These are phyloP conservation scores for Populus tomentosa DNA, from an alignment of 441 rosid genomes.

Conservation along the genomic window DNA sequence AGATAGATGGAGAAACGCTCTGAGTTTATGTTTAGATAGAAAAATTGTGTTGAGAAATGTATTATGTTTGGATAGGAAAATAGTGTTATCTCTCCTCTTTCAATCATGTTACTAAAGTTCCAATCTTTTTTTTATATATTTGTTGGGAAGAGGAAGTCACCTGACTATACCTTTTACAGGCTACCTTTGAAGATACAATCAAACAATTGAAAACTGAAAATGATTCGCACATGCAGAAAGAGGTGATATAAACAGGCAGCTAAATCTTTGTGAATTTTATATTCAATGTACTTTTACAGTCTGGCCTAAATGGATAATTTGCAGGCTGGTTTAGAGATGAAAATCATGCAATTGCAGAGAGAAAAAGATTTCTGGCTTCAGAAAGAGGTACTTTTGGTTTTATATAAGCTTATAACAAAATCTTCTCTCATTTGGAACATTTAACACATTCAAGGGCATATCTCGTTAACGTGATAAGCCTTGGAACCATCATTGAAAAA, in stretches of 20 bases:
- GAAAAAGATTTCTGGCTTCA: constrained; percentile 39
- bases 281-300: neutral
- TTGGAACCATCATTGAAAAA: constrained; percentile 2
- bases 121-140: neutral
- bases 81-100: neutral
- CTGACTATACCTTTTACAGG: constrained; percentile 28
- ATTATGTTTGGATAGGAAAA: neutral
- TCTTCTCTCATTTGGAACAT: neutral
- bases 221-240: constrained; percentile 22
- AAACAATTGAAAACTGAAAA: constrained; percentile 27
- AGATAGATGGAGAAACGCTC: neutral
- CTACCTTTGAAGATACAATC: constrained; percentile 32
- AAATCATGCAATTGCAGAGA: constrained; percentile 26
- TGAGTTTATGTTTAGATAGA: neutral
- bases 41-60: neutral
- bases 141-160: neutral
- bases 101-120: neutral
- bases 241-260: constrained; percentile 23
- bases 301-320: constrained; percentile 15
- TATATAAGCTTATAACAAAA: neutral
- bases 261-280: neutral
- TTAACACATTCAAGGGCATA: neutral
- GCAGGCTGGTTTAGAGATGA: constrained; percentile 45
- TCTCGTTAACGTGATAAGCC: neutral
- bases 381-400: constrained; percentile 38